Base-by-base conservation (phyloP, 768 basidiomycete genomes). In the Mycena capillaripes region DNA sequence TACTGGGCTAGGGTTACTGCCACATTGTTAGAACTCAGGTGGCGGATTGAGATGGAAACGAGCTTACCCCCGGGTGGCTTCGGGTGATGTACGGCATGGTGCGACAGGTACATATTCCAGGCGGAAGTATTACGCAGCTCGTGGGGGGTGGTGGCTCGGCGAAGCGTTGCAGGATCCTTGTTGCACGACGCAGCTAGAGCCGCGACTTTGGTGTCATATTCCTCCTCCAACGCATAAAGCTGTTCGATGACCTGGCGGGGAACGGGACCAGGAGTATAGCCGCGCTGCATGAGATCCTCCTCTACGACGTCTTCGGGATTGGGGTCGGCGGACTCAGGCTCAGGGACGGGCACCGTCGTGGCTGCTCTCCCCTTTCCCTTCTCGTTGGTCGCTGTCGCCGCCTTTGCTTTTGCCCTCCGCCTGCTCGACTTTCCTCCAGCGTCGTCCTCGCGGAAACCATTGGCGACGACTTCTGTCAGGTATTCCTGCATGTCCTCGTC, bases 211-310 rank as follows among this genome's bases (percentile, higher is more conserved):
- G 46, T 11, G 46, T 48, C 46, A 19, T 48, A 48, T 44, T 48
- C n/a, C 46, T 21, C 46, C 46, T 48, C 46, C n/a, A 48, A 23
- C 46, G 46, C 46, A n/a, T 48, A 48, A 48, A 53, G 52, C 52
- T 53, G 52, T 29, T 53, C 52, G 52, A 53, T 25, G 25, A 53
- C 16, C 29, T 53, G 52, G 6, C 52, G 52, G 52, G 52, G 52
- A 29, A 53, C 52, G 27, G 52, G 52, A 53, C 52, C 52, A 9
- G 52, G 52, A 53, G 52, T 53, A 53, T 53, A 53, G 52, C 52
- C 52, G 52, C 52, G 12, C 11, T 52, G 2, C 50, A 52, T 52
- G 50, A 52, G 25, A 23, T 52, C 50, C 50, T 52, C 50, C 50
- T 52, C 50, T 25, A 52, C 27, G 14, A 52, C 14, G 10, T 52